Percentiles rank a stretch among this genome's conserved stretches.
Conservation (phyloP, 1,139 yeast genomes). For the Suhomyces atakaporum region DNA sequence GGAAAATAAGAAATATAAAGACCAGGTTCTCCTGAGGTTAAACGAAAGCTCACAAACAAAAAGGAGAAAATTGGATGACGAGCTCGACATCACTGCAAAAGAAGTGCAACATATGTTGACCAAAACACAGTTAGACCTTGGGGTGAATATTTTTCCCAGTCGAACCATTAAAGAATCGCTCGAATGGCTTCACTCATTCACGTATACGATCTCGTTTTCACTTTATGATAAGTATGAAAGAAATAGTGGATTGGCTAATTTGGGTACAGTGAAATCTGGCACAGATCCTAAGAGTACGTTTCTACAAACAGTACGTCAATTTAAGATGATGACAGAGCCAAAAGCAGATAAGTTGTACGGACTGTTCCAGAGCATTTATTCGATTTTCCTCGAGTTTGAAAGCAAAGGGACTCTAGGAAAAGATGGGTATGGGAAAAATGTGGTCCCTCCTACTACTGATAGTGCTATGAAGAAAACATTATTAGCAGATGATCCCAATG, state of each 20-base stretch:
- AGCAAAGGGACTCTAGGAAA: conserved; percentile 32
- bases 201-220: conserved; percentile 55
- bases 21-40: conserved; percentile 34
- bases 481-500: conserved; percentile 53
- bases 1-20: conserved; percentile 49
- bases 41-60: conserved; percentile 13
- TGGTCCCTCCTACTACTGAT: conserved; percentile 45
- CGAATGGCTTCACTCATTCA: conserved; percentile 56
- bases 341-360: conserved; percentile 38
- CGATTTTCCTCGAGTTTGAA: conserved; percentile 34
- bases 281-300: conserved; percentile 47
- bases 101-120: conserved; percentile 37
- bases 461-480: conserved; percentile 48
- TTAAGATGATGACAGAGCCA: conserved; percentile 56
- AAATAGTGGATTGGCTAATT: conserved; percentile 53
- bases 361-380: conserved; percentile 40
- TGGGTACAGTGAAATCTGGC: conserved; percentile 59
- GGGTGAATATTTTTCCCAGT: conserved; percentile 50
- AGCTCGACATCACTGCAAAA: conserved; percentile 31
- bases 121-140: conserved; percentile 31
- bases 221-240: conserved; percentile 59
- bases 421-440: conserved; percentile 35
- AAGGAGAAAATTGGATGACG: conserved; percentile 2
- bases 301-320: conserved; percentile 52
- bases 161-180: conserved; percentile 49